Evolutionary conservation across 257 asterid species (phyloP), one percentile per base, ranked within the genome.

Genomic region (Nicotiana sylvestris): DNA sequence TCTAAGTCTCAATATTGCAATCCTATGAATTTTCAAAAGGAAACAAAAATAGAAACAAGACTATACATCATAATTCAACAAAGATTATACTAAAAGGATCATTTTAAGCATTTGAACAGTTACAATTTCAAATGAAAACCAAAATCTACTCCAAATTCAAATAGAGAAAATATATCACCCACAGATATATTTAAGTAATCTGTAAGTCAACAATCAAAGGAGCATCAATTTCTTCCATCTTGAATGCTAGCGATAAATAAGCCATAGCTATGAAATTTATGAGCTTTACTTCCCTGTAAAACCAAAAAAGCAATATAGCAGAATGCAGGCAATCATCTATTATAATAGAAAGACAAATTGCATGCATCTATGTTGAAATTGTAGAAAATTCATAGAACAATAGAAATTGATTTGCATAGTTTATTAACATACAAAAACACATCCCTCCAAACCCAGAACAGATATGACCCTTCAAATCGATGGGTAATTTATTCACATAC

Each of bases 51-150:
- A 70, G 32, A 32, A 80, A 27, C 68, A 13, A 65, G n/a, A 65
- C 61, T 46, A 76, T 57, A 70, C 33, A 39, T 33, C 78, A 72
- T 25, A 72, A 72, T 72, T 72, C 79, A 46, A n/a, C 37, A 43
- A 21, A 1, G 1, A n/a, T 72, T 46, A 21, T 25, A 25, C 25
- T 0, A 43, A 46, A 46, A 25, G 0, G 3, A 5, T 21, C 37
- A 58, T 13, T 4, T 70, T 1, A 25, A 72, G 61, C 6, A 12
- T 72, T 43, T 72, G 4, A 46, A 46, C 21, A 18, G 35, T 72
- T 72, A 46, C 61, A 72, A 46, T 25, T 72, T 60, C n/a, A 46
- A 72, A 43, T 7, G 29, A 68, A 68, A 37, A 68, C 30, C 32
- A 21, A 70, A 43, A 70, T 32, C 39, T 37, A 46, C 60, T 43